Conservation (phyloP, 352 stramenopile genomes). For the Nothophytophthora sp. region DNA sequence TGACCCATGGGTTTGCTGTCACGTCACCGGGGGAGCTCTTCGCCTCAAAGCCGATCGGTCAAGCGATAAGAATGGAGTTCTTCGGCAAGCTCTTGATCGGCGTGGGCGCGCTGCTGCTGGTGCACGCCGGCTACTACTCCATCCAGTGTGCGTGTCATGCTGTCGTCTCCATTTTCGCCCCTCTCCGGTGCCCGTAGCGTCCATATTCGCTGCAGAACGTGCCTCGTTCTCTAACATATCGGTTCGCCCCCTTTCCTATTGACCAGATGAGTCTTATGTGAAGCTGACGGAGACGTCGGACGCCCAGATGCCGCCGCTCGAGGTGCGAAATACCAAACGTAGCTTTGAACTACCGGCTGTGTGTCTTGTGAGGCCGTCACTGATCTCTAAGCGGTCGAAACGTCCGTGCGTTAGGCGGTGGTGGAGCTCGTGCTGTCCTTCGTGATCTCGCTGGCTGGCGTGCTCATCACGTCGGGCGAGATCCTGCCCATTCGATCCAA, state of each 20-base stretch:
- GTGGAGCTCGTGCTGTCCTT: slow-evolving; percentile 73
- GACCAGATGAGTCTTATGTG: slow-evolving; percentile 76
- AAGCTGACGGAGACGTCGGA: slow-evolving; percentile 74
- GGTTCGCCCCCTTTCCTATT: not conserved
- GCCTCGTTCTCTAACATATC: slow-evolving; percentile 8
- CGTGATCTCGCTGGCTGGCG: slow-evolving; percentile 63
- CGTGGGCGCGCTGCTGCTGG: slow-evolving; percentile 60
- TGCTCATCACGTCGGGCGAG: slow-evolving; percentile 70
- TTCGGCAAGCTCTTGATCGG: slow-evolving; percentile 75
- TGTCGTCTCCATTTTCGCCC: not conserved
- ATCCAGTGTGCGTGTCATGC: slow-evolving; percentile 63
- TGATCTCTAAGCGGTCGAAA: no score
- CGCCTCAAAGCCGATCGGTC: no score
- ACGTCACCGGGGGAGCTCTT: no score
- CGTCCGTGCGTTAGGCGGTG: no score
- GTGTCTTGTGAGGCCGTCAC: no score
- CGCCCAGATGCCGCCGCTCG: slow-evolving; percentile 61
- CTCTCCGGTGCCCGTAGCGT: no score
- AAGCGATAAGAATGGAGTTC: slow-evolving; percentile 33
- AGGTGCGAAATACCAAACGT: slow-evolving; percentile 51
- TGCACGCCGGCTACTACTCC: slow-evolving; percentile 84
- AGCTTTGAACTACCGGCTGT: no score
- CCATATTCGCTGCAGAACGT: no score
- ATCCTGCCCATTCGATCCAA: slow-evolving; percentile 78
- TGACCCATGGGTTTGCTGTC: no score